phyloP scores from a whole-genome alignment of 2,329 filamentous ascomycete species.

The Pochonia chlamydosporia region DNA sequence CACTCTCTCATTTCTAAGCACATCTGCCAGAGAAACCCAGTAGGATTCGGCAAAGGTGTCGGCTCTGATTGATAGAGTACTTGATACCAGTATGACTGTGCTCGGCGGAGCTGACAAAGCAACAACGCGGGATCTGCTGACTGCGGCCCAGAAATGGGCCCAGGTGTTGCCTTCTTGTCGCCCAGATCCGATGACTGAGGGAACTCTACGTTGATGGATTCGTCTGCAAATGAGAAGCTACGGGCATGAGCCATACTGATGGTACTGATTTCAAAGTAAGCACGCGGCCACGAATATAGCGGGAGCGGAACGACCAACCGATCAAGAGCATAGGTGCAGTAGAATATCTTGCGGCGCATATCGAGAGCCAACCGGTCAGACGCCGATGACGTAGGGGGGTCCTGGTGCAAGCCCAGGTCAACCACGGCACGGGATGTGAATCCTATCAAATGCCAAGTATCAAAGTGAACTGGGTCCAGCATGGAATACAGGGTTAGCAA shows the following conservation, averaged over 20 bases:
- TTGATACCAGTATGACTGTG: slow-evolving; percentile 88
- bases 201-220: slow-evolving; percentile 75
- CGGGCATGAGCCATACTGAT: slow-evolving; percentile 84
- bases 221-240: slow-evolving; percentile 90
- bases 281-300: not conserved
- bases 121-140: slow-evolving; percentile 66
- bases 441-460: slow-evolving; percentile 89
- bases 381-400: slow-evolving; percentile 66
- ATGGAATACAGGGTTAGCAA: slow-evolving; percentile 85
- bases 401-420: slow-evolving; percentile 89
- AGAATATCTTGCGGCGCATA: slow-evolving; percentile 76
- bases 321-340: slow-evolving; percentile 86
- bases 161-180: slow-evolving; percentile 34
- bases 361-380: slow-evolving; percentile 67
- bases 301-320: slow-evolving; percentile 46
- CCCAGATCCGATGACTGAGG: slow-evolving; percentile 48
- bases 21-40: slow-evolving; percentile 68
- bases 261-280: slow-evolving; percentile 45
- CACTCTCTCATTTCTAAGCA: slow-evolving; percentile 74
- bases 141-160: slow-evolving; percentile 38
- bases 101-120: slow-evolving; percentile 75
- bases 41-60: slow-evolving; percentile 60
- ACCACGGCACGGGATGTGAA: slow-evolving; percentile 83
- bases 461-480: slow-evolving; percentile 84
- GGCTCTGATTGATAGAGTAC: slow-evolving; percentile 76